Conservation (phyloP, 2,329 filamentous ascomycete species). For the Colletotrichum siamense region DNA sequence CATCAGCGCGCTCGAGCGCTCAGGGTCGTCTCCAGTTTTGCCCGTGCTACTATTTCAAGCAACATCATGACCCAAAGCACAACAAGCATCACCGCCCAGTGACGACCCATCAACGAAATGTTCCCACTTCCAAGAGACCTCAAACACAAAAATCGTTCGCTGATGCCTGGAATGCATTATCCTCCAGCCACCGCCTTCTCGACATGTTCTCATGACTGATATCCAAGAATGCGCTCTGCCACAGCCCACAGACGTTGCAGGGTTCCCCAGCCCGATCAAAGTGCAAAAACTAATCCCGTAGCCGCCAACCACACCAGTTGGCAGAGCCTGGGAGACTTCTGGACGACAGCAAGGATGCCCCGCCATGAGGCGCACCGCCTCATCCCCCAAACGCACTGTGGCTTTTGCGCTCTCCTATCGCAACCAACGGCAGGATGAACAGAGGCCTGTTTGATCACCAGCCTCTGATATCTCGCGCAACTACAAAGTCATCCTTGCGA, state of each 20-base stretch:
- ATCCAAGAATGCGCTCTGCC: background rate
- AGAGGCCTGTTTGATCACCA: background rate
- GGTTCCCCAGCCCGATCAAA: background rate
- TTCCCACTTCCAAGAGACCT: background rate
- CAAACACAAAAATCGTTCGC: background rate
- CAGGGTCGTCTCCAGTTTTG: constrained; percentile 9
- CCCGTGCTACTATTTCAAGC: background rate
- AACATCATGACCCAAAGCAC: background rate
- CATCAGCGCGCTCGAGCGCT: background rate
- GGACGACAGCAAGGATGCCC: background rate
- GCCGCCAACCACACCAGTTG: background rate
- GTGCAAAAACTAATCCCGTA: background rate
- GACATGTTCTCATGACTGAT: background rate
- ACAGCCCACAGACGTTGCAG: background rate
- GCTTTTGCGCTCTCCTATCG: background rate
- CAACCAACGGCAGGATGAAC: background rate
- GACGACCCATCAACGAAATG: background rate
- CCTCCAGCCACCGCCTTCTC: background rate
- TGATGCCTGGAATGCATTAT: background rate
- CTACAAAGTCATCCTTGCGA: background rate
- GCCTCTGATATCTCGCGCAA: background rate
- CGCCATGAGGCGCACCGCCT: constrained; percentile 8
- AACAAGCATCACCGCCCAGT: background rate
- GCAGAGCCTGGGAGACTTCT: background rate
- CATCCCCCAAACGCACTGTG: background rate